Conservation (phyloP, 148 eudicot genomes). For the Rhododendron simsii region DNA sequence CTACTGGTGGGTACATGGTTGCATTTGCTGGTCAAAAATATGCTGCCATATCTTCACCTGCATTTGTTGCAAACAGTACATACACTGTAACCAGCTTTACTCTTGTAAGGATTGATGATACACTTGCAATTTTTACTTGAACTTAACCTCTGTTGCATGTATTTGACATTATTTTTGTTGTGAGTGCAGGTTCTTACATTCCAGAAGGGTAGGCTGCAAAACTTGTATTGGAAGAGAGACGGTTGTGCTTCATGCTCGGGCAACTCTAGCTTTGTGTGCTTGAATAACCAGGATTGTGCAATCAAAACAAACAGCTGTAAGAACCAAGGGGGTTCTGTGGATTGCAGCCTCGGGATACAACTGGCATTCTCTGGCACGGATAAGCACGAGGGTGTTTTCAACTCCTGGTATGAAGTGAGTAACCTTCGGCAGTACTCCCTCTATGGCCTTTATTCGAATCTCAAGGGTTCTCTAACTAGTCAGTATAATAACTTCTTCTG, state of each 20-base stretch:
- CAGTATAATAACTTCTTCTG: conserved; percentile 70
- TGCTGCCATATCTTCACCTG: conserved; percentile 87
- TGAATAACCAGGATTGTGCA: conserved; percentile 82
- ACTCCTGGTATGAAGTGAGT: conserved; percentile 83
- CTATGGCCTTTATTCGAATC: conserved; percentile 60
- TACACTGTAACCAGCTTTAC: conserved; percentile 84
- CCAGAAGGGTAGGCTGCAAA: conserved; percentile 74
- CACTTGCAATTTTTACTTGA: background rate
- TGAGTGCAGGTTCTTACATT: conserved; percentile 65
- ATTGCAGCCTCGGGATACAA: conserved; percentile 87
- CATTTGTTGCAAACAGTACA: conserved; percentile 68
- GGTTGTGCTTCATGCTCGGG: conserved; percentile 83
- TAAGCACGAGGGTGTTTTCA: conserved; percentile 63
- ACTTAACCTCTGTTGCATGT: background rate
- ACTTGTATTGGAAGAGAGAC: conserved; percentile 88
- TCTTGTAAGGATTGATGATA: conserved; percentile 48
- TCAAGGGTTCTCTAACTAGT: conserved; percentile 60
- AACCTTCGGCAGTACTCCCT: conserved; percentile 83
- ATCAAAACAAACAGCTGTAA: conserved; percentile 55
- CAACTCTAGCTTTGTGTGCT: conserved; percentile 63
- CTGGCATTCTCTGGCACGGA: conserved; percentile 91
- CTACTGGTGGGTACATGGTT: conserved; percentile 78
- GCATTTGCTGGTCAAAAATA: conserved; percentile 96
- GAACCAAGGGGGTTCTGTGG: conserved; percentile 61
- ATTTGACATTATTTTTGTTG: background rate